phyloP scores from a whole-genome alignment of 129 eudicot species.

The Saposhnikovia divaricata region DNA sequence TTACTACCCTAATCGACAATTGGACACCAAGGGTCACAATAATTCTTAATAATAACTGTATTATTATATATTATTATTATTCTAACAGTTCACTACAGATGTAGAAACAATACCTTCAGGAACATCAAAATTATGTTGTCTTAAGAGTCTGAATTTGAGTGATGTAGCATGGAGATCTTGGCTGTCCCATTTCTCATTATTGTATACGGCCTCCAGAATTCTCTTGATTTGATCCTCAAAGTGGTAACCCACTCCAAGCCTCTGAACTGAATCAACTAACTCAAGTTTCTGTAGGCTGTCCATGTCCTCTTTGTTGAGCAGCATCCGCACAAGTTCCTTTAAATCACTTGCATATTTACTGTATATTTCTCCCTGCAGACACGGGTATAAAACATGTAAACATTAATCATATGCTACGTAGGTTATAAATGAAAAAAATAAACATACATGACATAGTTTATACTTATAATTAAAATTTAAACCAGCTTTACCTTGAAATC shows the following conservation, averaged over 20 bases:
- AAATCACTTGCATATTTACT: neutral
- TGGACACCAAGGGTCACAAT: too few relatives aligned
- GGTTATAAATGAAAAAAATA: too few relatives aligned
- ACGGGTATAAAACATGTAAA: too few relatives aligned
- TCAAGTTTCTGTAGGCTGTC: neutral
- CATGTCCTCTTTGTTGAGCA: neutral
- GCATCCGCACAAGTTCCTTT: neutral
- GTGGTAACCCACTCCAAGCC: neutral
- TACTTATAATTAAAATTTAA: too few relatives aligned
- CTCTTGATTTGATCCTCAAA: neutral
- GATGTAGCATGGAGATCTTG: neutral
- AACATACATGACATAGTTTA: too few relatives aligned
- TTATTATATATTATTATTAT: too few relatives aligned
- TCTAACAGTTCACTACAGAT: neutral
- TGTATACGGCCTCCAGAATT: neutral
- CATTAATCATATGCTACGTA: too few relatives aligned
- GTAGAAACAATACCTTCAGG: too few relatives aligned
- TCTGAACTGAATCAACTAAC: neutral
- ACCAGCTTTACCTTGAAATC: neutral
- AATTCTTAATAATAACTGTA: too few relatives aligned
- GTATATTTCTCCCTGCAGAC: neutral
- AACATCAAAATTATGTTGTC: neutral
- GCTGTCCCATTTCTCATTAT: too few relatives aligned
- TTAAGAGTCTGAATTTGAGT: neutral
- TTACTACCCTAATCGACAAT: too few relatives aligned